phyloP scores from a whole-genome alignment of 176 grass and related monocot genomes.

The Cenchrus purpureus region DNA sequence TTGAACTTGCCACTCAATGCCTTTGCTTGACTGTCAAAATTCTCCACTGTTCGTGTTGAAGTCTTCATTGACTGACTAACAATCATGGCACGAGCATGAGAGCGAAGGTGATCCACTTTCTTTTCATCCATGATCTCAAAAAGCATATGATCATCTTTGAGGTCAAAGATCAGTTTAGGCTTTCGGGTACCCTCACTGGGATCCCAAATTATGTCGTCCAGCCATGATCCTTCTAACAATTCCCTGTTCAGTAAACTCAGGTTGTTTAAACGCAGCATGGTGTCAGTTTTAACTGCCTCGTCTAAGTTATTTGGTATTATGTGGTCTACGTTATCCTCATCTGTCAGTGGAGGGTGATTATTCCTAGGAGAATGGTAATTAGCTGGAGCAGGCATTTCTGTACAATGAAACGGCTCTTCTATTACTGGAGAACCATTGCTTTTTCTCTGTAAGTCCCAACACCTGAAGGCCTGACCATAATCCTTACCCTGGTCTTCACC shows the following conservation, averaged over 20 bases:
- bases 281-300: conserved; percentile 54
- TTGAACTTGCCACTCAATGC: conserved; percentile 66
- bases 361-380: conserved; percentile 37
- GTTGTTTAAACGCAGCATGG: conserved; percentile 58
- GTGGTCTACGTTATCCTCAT: conserved; percentile 41
- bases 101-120: conserved; percentile 69
- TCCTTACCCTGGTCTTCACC: conserved; percentile 42
- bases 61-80: conserved; percentile 61
- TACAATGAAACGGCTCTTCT: conserved; percentile 46
- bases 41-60: conserved; percentile 54
- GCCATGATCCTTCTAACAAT: conserved; percentile 82
- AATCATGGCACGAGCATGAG: conserved; percentile 92
- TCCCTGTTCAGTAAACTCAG: conserved; percentile 78
- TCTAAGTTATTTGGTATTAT: conserved; percentile 38
- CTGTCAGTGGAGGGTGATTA: conserved; percentile 41
- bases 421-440: conserved; percentile 27
- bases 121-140: conserved; percentile 92
- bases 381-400: conserved; percentile 54
- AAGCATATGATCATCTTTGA: conserved; percentile 97
- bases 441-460: conserved; percentile 42
- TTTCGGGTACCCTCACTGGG: conserved; percentile 60
- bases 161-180: conserved; percentile 90
- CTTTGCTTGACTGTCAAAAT: conserved; percentile 60
- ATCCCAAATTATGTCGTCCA: conserved; percentile 92
- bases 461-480: conserved; percentile 24